A percentile compares a stretch with the other conserved stretches of the same genome.
phyloP scores from a whole-genome alignment of 2,329 filamentous ascomycete genomes.

The Phyllosticta citrichinensis region DNA sequence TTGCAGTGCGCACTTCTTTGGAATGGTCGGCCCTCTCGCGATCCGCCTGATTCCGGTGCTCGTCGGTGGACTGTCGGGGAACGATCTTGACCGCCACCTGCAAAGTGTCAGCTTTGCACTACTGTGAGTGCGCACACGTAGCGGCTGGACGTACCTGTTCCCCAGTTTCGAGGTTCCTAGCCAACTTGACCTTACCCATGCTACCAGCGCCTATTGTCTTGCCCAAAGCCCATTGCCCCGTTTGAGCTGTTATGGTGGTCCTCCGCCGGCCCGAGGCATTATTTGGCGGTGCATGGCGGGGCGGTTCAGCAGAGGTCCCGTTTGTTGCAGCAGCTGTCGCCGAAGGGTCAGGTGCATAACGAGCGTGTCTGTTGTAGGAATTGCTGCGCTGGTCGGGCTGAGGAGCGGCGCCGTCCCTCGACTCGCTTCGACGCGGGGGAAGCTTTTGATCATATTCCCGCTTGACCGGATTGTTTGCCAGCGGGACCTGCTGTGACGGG shows the following conservation, averaged over 20 bases:
- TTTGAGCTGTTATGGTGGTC: conserved; percentile 75
- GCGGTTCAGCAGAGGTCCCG: conserved; percentile 22
- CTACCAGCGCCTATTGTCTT: conserved; percentile 97
- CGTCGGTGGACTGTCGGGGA: conserved; percentile 78
- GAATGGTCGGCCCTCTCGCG: conserved; percentile 89
- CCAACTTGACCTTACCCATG: conserved; percentile 98
- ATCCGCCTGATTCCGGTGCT: conserved; percentile 61
- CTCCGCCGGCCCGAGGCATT: conserved; percentile 33
- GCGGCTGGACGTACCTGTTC: conserved; percentile 61
- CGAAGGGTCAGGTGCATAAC: conserved; percentile 37
- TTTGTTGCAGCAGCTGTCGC: conserved; percentile 27
- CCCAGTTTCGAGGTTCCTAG: conserved; percentile 76
- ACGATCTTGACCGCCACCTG: conserved; percentile 97
- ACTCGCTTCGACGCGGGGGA: conserved; percentile 54
- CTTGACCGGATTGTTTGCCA: conserved; percentile 44
- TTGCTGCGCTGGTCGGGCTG: conserved; percentile 23
- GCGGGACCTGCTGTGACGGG: conserved; percentile 33
- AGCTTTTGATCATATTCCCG: conserved; percentile 68
- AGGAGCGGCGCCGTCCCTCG: conserved; percentile 46
- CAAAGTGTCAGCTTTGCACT: conserved; percentile 9
- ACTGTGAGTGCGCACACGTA: neutral
- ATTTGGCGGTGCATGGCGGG: conserved; percentile 1
- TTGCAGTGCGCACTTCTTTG: conserved; percentile 88
- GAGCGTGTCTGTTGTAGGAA: conserved; percentile 25
- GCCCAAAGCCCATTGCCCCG: conserved; percentile 87